Evolutionary conservation across 208 protist genomes (phyloP).

Genomic region (Leptomonas pyrrhocoris): DNA sequence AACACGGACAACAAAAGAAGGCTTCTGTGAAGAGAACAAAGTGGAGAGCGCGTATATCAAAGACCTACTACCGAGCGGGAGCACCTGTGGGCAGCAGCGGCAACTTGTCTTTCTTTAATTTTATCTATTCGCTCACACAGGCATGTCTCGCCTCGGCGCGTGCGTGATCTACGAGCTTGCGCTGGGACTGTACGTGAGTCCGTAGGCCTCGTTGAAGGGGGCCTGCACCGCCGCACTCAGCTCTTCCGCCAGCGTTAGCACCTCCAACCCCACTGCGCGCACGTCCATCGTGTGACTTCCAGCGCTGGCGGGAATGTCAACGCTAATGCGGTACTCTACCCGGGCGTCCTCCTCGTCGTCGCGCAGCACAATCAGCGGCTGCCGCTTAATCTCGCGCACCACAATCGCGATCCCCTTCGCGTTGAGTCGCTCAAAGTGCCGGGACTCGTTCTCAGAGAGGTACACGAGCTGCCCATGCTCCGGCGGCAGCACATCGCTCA

Average conservation of each 20-base stretch:
- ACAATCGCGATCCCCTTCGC: slow-evolving; percentile 64
- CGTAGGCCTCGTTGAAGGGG: slow-evolving; percentile 72
- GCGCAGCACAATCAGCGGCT: slow-evolving; percentile 86
- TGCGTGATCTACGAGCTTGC: not conserved
- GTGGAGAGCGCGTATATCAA: not conserved
- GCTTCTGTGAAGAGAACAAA: slow-evolving; percentile 21
- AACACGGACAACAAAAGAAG: not conserved
- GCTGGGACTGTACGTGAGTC: slow-evolving; percentile 11
- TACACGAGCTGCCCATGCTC: slow-evolving; percentile 91
- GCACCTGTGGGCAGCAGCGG: too few relatives aligned
- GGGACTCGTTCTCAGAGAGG: slow-evolving; percentile 84
- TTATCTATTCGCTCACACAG: not conserved
- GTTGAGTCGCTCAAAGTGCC: slow-evolving; percentile 71
- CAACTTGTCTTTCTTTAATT: too few relatives aligned
- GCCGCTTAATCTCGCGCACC: slow-evolving; percentile 74
- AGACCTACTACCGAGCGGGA: not conserved
- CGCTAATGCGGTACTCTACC: slow-evolving; percentile 75
- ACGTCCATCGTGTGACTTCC: slow-evolving; percentile 62
- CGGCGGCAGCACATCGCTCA: slow-evolving; percentile 78
- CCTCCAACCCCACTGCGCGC: slow-evolving; percentile 64
- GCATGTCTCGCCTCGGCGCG: not conserved
- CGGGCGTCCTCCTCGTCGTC: slow-evolving; percentile 89
- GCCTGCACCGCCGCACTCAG: slow-evolving; percentile 50
- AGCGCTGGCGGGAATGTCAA: slow-evolving; percentile 62
- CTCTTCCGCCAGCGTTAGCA: slow-evolving; percentile 60